These are phyloP conservation scores for Cryptomeria japonica DNA, from an alignment of 75 land plant genomes.

Conservation along the genomic window DNA sequence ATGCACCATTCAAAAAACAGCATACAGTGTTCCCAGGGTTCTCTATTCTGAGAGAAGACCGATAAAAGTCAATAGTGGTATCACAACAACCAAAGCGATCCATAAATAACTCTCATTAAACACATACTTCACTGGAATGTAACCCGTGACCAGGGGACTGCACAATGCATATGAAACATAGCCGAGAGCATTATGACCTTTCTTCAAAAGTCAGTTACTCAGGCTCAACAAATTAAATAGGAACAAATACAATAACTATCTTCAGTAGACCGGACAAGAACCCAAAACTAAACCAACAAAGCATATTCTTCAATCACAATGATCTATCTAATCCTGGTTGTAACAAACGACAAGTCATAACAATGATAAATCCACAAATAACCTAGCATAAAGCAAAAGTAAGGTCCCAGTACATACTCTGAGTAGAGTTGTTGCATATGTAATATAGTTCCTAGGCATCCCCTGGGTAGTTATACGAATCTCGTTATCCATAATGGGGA, in stretches of 20 bases:
- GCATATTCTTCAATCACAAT: not conserved
- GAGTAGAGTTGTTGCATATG: slow-evolving; percentile 69
- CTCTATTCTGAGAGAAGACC: not conserved
- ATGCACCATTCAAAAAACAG: not conserved
- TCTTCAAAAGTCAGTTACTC: not conserved
- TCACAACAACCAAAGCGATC: not conserved
- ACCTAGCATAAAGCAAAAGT: not conserved
- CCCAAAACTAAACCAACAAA: not conserved
- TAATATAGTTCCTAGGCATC: slow-evolving; percentile 78
- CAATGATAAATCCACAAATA: not conserved
- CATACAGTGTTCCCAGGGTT: not conserved
- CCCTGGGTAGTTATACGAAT: slow-evolving; percentile 86
- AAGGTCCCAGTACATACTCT: slow-evolving; percentile 35
- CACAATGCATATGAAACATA: not conserved
- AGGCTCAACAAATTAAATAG: not conserved
- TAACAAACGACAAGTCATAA: not conserved
- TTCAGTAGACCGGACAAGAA: not conserved
- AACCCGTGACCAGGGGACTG: not conserved
- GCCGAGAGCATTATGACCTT: not conserved
- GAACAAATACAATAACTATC: not conserved
- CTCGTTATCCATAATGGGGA: slow-evolving; percentile 79
- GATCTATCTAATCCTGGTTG: not conserved
- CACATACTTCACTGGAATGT: not conserved
- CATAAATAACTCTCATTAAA: not conserved
- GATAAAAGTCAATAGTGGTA: not conserved